A percentile compares a stretch with the other conserved stretches of the same genome.
phyloP scores from a whole-genome alignment of 1,139 yeast species.

The Protomyces arabidopsidicola region DNA sequence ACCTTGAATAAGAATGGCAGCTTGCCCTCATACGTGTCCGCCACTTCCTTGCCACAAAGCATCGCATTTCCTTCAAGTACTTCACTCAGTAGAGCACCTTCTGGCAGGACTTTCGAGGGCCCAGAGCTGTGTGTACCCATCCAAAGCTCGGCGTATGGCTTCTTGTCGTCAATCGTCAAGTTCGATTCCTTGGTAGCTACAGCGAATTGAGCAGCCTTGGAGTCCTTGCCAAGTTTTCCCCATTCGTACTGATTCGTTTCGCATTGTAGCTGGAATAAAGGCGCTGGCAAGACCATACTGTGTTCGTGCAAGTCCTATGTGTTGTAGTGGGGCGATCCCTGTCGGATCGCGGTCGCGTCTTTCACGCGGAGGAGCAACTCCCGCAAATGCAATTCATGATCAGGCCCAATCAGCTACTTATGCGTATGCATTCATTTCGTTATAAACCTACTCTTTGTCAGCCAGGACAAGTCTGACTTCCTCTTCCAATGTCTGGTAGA shows the following conservation, averaged over 20 bases:
- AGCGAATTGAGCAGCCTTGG: slow-evolving; percentile 25
- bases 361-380: background rate
- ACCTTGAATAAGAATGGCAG: slow-evolving; percentile 93
- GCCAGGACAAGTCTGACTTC: background rate
- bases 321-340: background rate
- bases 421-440: background rate
- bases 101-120: slow-evolving; percentile 63
- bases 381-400: background rate
- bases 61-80: slow-evolving; percentile 59
- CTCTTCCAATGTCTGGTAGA: background rate
- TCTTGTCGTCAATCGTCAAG: slow-evolving; percentile 4
- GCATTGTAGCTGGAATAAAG: slow-evolving; percentile 24
- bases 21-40: slow-evolving; percentile 41
- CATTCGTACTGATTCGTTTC: slow-evolving; percentile 26
- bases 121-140: slow-evolving; percentile 98
- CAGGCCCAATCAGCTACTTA: background rate
- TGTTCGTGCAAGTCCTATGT: background rate
- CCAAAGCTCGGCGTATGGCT: slow-evolving; percentile 53
- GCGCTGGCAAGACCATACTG: slow-evolving; percentile 22
- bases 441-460: background rate
- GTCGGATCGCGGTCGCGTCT: background rate
- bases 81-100: slow-evolving; percentile 58
- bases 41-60: slow-evolving; percentile 54
- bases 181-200: slow-evolving; percentile 14
- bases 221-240: slow-evolving; percentile 21